Evolutionary conservation across 202 grass and related monocot genomes (phyloP), one percentile per base, ranked within the genome.

Genomic region (Schoenoplectus triqueter): DNA sequence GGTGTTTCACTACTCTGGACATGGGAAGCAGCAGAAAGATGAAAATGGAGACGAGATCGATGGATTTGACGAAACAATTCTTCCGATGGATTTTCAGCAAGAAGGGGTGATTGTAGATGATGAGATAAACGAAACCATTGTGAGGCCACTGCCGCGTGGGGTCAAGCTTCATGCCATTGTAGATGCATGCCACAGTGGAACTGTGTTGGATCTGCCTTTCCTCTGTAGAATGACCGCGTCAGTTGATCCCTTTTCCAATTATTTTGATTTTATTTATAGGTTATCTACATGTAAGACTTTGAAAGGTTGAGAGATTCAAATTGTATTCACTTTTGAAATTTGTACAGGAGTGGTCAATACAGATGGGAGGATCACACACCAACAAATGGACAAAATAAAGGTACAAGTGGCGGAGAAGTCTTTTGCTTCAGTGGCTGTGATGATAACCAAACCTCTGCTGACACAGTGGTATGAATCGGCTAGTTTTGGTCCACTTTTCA

Each of bases 1-100:
- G 61, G 88, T 89, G 59, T 89, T 89, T 52, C 88, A 89, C 80
- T 89, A 89, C 71, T 89, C 88, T 64, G 88, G 88, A 21, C 88
- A 89, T 71, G 88, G 88, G 22, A 47, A 63, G 17, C 88, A 89
- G 21, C 80, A 80, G 65, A 54, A 67, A 78, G 66, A 84, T 65
- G 82, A 86, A 14, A 84, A 50, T 6, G 88, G 80, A 1, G 88
- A 89, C 6, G 88, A 89, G 59, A n/a, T 49, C 0, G 88, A 89
- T 45, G 88, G 88, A 11, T 83, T 71, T 44, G 88, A 89, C 62
- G 88, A 89, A 64, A 89, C 88, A 49, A 73, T 89, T 64, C 77
- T 85, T 52, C 88, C 88, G 10, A 17, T 89, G 69, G 88, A 89
- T 69, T 86, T 84, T 11, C 6, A 84, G 61, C 56, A 52, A 31